Evolutionary conservation across 139 green algal species (phyloP), one percentile per base, ranked within the genome.

Genomic region (Diplosphaera chodatii): DNA sequence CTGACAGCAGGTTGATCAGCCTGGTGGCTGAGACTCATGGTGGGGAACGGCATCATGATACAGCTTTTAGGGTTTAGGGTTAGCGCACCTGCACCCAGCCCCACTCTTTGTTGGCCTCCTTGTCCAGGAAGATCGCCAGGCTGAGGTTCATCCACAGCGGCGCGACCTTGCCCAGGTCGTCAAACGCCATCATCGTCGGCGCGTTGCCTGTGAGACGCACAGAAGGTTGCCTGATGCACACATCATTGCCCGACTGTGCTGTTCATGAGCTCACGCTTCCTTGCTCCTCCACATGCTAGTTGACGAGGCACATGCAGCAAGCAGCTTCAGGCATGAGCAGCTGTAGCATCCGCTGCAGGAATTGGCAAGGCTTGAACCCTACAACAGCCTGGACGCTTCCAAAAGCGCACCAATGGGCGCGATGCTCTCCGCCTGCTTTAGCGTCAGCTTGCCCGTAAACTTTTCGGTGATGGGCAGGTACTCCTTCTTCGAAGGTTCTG

Each of bases 61-160:
- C n/a, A n/a, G n/a, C n/a, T n/a, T n/a, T n/a, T n/a, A n/a, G n/a
- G n/a, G n/a, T n/a, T n/a, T n/a, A n/a, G n/a, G n/a, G n/a, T n/a
- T n/a, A n/a, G n/a, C 48, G 8, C 48, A 59, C 48, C 48, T 59
- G 88, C 37, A 96, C 83, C 85, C 87, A 91, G 67, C 89, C 89
- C 89, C 89, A 96, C 56, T 81, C 82, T 74, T 91, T 82, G 80
- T 90, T 88, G 40, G 91, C 86, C 55, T 93, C 85, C 22, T 77
- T 25, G 77, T 98, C 91, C n/a, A 91, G 85, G 83, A 96, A 96
- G 41, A 98, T 89, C 21, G 83, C 86, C 15, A 96, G 83, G n/a
- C 90, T 93, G 2, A 92, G 79, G 82, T 97, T 94, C 75, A 92
- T 83, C 94, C 93, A 99, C 0, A 86, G 62, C 20, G 88, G 89